Conservation (phyloP, 306 rosid species). For the Trifolium dubium region DNA sequence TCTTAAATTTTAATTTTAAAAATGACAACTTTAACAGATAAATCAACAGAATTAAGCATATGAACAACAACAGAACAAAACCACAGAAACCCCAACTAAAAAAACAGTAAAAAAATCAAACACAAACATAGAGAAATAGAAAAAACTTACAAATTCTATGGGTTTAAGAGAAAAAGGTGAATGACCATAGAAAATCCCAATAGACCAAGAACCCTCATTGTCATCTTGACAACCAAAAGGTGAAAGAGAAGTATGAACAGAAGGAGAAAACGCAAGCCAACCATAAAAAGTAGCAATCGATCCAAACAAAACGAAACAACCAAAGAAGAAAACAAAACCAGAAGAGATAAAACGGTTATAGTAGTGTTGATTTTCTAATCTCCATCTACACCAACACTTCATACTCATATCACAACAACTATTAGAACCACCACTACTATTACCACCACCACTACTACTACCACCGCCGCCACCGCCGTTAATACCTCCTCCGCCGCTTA, state of each 20-base stretch:
- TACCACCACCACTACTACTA: slow-evolving; percentile 31
- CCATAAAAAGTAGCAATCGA: slow-evolving; percentile 77
- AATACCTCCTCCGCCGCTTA: slow-evolving; percentile 35
- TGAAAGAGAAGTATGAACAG: slow-evolving; percentile 52
- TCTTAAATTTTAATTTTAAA: neutral
- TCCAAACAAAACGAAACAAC: slow-evolving; percentile 78
- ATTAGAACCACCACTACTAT: slow-evolving; percentile 32
- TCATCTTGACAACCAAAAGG: slow-evolving; percentile 79
- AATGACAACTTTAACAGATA: neutral
- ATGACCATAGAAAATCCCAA: slow-evolving; percentile 89
- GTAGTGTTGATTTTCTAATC: slow-evolving; percentile 53
- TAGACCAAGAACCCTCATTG: slow-evolving; percentile 99
- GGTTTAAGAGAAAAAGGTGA: slow-evolving; percentile 88
- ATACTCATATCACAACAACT: slow-evolving; percentile 64
- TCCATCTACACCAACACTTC: slow-evolving; percentile 70
- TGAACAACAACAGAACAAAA: slow-evolving; percentile 14
- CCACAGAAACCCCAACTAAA: neutral
- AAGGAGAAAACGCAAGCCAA: slow-evolving; percentile 81
- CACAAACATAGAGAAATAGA: neutral
- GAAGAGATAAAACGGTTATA: slow-evolving; percentile 65
- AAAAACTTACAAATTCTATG: slow-evolving; percentile 71
- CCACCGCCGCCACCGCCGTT: slow-evolving; percentile 9
- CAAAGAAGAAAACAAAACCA: slow-evolving; percentile 76
- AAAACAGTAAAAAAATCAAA: neutral
- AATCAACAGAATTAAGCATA: slow-evolving; percentile 33